Percentiles rank a stretch among this genome's conserved stretches.
Conservation (phyloP, 164 flowering plant species). For the Hamamelis virginiana region DNA sequence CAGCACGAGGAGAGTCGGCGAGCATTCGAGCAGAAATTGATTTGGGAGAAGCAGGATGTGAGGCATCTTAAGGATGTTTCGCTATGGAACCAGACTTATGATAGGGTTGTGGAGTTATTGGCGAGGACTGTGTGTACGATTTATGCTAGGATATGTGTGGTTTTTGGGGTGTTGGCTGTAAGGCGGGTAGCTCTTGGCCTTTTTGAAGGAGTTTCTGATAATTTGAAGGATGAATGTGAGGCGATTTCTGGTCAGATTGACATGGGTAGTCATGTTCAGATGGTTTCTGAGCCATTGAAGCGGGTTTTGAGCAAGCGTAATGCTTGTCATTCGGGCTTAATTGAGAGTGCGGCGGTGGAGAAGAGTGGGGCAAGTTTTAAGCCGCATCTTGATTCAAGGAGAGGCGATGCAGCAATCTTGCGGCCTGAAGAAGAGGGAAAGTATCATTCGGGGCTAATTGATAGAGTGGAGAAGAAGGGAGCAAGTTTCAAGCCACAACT, state of each 20-base stretch:
- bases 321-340: slow-evolving; percentile 32
- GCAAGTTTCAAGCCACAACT: slow-evolving; percentile 23
- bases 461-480: slow-evolving; percentile 29
- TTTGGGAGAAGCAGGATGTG: slow-evolving; percentile 89
- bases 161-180: slow-evolving; percentile 54
- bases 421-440: too few relatives aligned
- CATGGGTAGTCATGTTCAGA: slow-evolving; percentile 13
- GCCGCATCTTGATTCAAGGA: slow-evolving; percentile 31
- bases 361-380: slow-evolving; percentile 27
- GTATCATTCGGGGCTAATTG: slow-evolving; percentile 8
- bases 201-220: slow-evolving; percentile 23
- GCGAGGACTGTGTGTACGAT: slow-evolving; percentile 86
- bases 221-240: slow-evolving; percentile 25
- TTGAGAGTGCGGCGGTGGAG: slow-evolving; percentile 25
- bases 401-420: too few relatives aligned
- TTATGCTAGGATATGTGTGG: slow-evolving; percentile 56
- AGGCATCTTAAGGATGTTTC: slow-evolving; percentile 73
- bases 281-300: slow-evolving; percentile 32
- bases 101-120: slow-evolving; percentile 80
- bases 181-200: slow-evolving; percentile 14
- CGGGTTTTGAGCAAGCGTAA: slow-evolving; percentile 29
- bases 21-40: slow-evolving; percentile 78
- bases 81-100: slow-evolving; percentile 85
- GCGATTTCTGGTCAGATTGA: slow-evolving; percentile 29
- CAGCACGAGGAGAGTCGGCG: slow-evolving; percentile 76